Base-by-base conservation (phyloP, 2,329 filamentous ascomycete genomes). In the Pseudofabraea citricarpa region DNA sequence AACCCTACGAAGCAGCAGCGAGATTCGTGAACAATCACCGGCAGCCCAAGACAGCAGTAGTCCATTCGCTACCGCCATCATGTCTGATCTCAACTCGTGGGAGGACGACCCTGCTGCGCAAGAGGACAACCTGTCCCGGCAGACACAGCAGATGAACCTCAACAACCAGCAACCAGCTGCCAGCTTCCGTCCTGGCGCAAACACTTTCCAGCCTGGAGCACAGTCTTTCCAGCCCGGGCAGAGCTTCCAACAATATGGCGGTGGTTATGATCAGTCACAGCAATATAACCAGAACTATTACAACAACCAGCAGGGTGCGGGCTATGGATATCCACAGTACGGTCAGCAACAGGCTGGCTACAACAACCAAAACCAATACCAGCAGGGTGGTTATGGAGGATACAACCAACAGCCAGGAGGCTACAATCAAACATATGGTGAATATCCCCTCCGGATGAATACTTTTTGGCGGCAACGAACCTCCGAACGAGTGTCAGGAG, bases 1-100 rank as follows among this genome's bases (percentile, higher is more conserved):
- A 41, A 41, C 32, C 43, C 6, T 27, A 27, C 24, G 24, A 27
- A 27, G 24, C n/a, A 36, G 21, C 31, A n/a, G n/a, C n/a, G n/a
- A n/a, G n/a, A n/a, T n/a, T n/a, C n/a, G n/a, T n/a, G n/a, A n/a
- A n/a, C n/a, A n/a, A n/a, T n/a, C n/a, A n/a, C n/a, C n/a, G n/a
- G n/a, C n/a, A n/a, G n/a, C n/a, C n/a, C n/a, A n/a, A n/a, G n/a
- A n/a, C n/a, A n/a, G n/a, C n/a, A n/a, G n/a, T n/a, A n/a, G n/a
- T n/a, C n/a, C n/a, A n/a, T n/a, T n/a, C 31, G 31, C 38, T 56
- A 51, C 35, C 18, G 23, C 39, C 53, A 56, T 35, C 61, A 95
- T 95, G 90, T 85, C 90, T 58, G 83, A 90, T 66, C 86, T 89
- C 60, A 90, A 95, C 67, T 95, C 90, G 50, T 97, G 93, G 87